Base-by-base conservation (phyloP, 176 grass and related monocot genomes). In the Cymbopogon citratus region DNA sequence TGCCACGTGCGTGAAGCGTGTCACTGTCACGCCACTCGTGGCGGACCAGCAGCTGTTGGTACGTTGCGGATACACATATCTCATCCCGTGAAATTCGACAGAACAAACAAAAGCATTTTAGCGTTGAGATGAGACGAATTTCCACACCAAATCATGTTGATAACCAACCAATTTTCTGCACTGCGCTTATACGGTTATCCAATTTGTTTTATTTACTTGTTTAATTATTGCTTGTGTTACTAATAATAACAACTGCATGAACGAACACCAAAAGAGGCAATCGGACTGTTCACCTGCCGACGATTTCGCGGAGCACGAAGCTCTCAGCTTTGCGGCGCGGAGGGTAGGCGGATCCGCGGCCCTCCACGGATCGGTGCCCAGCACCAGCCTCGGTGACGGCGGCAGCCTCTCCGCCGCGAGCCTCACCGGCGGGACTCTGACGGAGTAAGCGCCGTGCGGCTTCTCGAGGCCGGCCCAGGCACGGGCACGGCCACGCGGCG, bases 391-490 rank as follows among this genome's bases (percentile, higher is more conserved):
- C 48, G 5, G 62, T 16, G n/a, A 13, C 29, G 15, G 43, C n/a
- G 7, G 51, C 35, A 69, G 69, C 69, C 61, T 83, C 40, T 69
- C 79, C 26, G 59, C 73, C 4, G 59, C 1, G 11, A 86, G 46
- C 34, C 69, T 79, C 18, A 0, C 44, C 24, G 0, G 12, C 29
- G 72, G 82, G 11, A 60, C 13, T 16, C 19, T 85, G 0, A 49
- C 60, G 1, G 67, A 35, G 1, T 28, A 35, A 16, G 64, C 46
- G 33, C 73, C 77, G 23, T 18, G 45, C 12, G 24, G 73, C 39
- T 74, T 83, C 0, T 52, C 78, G 40, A 59, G 33, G 8, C 73
- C 74, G 40, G 68, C 34, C 86, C 49, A 82, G 9, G 68, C 61
- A 24, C 73, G 5, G 73, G 73, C 61, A 24, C 73, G 5, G 73